Percentiles rank a stretch among this genome's conserved stretches.
Evolutionary conservation across 129 eudicot genomes (phyloP).

Genomic region (Pulicaria dysenterica): DNA sequence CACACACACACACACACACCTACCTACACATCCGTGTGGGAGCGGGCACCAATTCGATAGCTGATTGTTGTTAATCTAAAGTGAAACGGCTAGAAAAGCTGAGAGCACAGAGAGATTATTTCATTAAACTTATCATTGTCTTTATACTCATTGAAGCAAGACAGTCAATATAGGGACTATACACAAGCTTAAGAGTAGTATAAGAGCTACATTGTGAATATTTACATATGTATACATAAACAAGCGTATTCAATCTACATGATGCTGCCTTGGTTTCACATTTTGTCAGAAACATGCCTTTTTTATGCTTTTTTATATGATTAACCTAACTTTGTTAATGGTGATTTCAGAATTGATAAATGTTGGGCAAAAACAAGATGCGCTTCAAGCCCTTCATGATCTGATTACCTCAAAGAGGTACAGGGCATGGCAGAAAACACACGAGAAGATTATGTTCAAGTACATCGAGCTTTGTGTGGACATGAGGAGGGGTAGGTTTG

Average conservation of each 20-base stretch:
- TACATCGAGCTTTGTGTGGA: conserved; percentile 78
- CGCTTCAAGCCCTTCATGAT: conserved; percentile 66
- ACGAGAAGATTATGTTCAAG: conserved; percentile 73
- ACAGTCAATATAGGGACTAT: too few relatives aligned
- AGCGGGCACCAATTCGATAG: too few relatives aligned
- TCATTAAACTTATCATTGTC: too few relatives aligned
- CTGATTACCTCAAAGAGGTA: conserved; percentile 71
- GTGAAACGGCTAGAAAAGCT: too few relatives aligned
- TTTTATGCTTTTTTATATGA: not conserved
- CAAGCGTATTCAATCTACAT: not conserved
- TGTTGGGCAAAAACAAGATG: conserved; percentile 80
- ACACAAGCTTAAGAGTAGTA: too few relatives aligned
- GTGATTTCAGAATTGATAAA: conserved; percentile 68
- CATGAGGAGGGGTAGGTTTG: conserved; percentile 72
- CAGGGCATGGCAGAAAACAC: conserved; percentile 79
- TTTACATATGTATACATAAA: not conserved
- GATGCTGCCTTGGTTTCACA: not conserved
- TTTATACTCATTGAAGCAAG: too few relatives aligned
- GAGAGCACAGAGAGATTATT: too few relatives aligned
- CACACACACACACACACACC: too few relatives aligned
- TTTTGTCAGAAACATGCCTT: not conserved
- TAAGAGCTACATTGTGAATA: too few relatives aligned
- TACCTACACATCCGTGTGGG: too few relatives aligned
- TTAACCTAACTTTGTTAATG: not conserved
- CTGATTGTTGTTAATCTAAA: too few relatives aligned